Percentiles rank a stretch among this genome's conserved stretches.
Conservation (phyloP, 169 alveolate species). For the Miamiensis avidus region DNA sequence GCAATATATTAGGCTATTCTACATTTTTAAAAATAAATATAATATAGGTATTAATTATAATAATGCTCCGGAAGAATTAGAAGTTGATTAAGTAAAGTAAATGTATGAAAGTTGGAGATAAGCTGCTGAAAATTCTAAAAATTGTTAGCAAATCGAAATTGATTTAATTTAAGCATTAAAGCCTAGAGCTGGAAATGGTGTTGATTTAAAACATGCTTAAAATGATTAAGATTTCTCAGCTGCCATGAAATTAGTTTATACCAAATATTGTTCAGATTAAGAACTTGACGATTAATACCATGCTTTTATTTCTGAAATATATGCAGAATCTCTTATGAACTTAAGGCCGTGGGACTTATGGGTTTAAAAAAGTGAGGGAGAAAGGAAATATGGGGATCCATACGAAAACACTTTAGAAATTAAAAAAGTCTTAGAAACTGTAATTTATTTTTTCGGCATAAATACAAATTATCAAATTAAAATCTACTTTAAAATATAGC, state of each 20-base stretch:
- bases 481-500: too few species aligned
- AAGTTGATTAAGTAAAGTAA: too few species aligned
- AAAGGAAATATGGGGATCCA: neutral
- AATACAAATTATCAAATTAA: too few species aligned
- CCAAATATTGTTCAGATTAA: neutral
- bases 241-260: neutral
- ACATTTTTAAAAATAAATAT: too few species aligned
- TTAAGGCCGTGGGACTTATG: conserved; percentile 4
- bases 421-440: neutral
- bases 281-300: neutral
- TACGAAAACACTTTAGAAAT: neutral
- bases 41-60: too few species aligned
- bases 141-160: neutral
- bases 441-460: too few species aligned
- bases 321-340: neutral
- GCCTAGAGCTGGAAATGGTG: neutral
- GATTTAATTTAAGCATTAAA: neutral
- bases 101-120: too few species aligned
- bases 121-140: neutral
- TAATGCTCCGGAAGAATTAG: too few species aligned
- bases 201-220: neutral
- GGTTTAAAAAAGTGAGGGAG: neutral
- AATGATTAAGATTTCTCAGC: neutral
- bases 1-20: neutral
- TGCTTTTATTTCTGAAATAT: neutral